Percentiles rank a stretch among this genome's conserved stretches.
Conservation (phyloP, 2,329 filamentous ascomycete genomes). For the Pseudopithomyces maydicus region DNA sequence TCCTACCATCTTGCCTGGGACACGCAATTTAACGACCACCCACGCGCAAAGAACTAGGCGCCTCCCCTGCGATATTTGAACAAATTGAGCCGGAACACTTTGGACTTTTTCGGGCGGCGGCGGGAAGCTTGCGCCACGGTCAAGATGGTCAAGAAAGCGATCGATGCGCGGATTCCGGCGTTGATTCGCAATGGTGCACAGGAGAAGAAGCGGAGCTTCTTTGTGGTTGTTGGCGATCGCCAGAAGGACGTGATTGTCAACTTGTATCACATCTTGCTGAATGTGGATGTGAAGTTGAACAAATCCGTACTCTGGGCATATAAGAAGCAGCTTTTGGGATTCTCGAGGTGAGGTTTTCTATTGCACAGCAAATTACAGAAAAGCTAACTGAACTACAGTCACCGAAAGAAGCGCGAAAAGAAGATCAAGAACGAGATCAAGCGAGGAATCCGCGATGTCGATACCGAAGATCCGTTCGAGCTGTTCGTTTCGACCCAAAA, state of each 20-base stretch:
- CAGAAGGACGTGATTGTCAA: constrained; percentile 97
- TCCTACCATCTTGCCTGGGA: background rate
- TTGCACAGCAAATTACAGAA: constrained; percentile 1
- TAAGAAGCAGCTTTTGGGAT: constrained; percentile 95
- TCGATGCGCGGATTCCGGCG: constrained; percentile 47
- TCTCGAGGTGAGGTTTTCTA: constrained; percentile 66
- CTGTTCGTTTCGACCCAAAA: constrained; percentile 95
- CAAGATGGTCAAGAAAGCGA: constrained; percentile 48
- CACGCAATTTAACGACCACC: background rate
- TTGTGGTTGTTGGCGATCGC: constrained; percentile 92
- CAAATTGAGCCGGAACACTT: background rate
- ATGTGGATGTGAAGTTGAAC: constrained; percentile 88
- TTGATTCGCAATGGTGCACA: constrained; percentile 50
- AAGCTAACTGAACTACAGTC: constrained; percentile 52
- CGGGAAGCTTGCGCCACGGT: constrained; percentile 38
- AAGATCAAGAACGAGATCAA: constrained; percentile 99
- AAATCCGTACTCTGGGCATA: constrained; percentile 98
- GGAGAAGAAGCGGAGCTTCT: constrained; percentile 98
- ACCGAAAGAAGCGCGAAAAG: constrained; percentile 95
- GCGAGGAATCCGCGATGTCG: constrained; percentile 87
- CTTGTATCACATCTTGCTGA: constrained; percentile 90
- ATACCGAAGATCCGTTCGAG: constrained; percentile 94
- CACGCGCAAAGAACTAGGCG: background rate
- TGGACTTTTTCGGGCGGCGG: constrained; percentile 22
- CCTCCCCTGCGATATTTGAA: background rate